Percentiles rank a stretch among this genome's conserved stretches.
These are phyloP conservation scores for Phytophthora cryptogea DNA, from an alignment of 352 stramenopile species.

Conservation along the genomic window DNA sequence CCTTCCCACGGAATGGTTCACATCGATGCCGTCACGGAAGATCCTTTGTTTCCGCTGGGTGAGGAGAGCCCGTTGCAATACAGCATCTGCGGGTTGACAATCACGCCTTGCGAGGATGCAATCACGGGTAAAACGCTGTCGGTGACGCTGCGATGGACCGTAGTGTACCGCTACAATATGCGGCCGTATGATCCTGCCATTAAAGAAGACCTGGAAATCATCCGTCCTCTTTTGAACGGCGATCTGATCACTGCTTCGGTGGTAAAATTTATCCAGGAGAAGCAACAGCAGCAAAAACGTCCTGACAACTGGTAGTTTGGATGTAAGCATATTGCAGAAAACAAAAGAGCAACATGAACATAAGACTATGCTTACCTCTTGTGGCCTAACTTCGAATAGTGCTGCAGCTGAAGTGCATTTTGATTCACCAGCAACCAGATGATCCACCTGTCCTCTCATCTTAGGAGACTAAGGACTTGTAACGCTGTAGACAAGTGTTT, in stretches of 20 bases:
- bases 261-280: constrained; percentile 36
- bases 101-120: constrained; percentile 31
- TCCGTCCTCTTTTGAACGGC: constrained; percentile 49
- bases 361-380: too few relatives aligned
- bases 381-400: too few relatives aligned
- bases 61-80: constrained; percentile 21
- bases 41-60: constrained; percentile 34
- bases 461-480: too few relatives aligned
- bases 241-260: constrained; percentile 42
- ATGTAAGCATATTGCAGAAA: too few relatives aligned
- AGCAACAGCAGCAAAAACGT: constrained; percentile 9
- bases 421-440: too few relatives aligned
- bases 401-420: too few relatives aligned
- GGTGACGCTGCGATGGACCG: constrained; percentile 37
- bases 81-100: constrained; percentile 31
- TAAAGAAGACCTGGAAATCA: constrained; percentile 28
- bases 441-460: too few relatives aligned
- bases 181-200: constrained; percentile 33
- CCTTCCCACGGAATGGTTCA: constrained; percentile 36
- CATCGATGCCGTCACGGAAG: constrained; percentile 39
- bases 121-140: constrained; percentile 16
- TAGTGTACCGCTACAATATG: constrained; percentile 46
- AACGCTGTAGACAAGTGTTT: too few relatives aligned
- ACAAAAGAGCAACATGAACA: too few relatives aligned
- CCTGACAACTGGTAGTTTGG: too few relatives aligned